A percentile compares a stretch with the other conserved stretches of the same genome.
Evolutionary conservation across 2,329 filamentous ascomycete species (phyloP).

Genomic region (Orbilia javanica): DNA sequence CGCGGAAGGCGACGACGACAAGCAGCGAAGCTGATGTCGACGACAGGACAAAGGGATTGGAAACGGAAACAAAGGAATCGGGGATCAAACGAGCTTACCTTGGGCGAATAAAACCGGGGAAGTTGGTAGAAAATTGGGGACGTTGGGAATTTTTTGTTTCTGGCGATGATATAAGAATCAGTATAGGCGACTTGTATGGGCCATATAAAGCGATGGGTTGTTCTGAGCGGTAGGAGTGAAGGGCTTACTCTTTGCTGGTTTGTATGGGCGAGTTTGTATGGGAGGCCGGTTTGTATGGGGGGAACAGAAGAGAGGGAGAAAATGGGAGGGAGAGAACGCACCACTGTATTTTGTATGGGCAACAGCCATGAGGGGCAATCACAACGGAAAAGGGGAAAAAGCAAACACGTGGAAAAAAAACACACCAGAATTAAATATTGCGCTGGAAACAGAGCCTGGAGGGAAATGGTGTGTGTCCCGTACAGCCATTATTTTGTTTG

Average conservation of each 20-base stretch:
- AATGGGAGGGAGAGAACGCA: conserved; percentile 53
- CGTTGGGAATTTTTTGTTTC: conserved; percentile 16
- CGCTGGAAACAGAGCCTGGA: conserved; percentile 23
- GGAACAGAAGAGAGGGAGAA: conserved; percentile 41
- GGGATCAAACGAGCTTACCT: conserved; percentile 46
- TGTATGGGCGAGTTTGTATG: conserved; percentile 58
- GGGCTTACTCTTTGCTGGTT: conserved; percentile 50
- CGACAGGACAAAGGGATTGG: conserved; percentile 42
- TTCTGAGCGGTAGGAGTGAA: background rate
- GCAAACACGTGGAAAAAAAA: conserved; percentile 22
- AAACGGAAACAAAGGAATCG: conserved; percentile 50
- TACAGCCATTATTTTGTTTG: conserved; percentile 13
- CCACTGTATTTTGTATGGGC: conserved; percentile 50
- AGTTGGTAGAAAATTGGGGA: conserved; percentile 12
- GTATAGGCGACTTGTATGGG: conserved; percentile 30
- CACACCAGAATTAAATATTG: conserved; percentile 45
- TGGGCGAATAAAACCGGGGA: conserved; percentile 43
- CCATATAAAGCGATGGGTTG: conserved; percentile 26
- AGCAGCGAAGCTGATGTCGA: conserved; percentile 44
- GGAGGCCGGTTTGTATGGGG: conserved; percentile 50
- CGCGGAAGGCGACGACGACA: conserved; percentile 21
- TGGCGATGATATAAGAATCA: conserved; percentile 14
- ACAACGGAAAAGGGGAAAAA: conserved; percentile 32
- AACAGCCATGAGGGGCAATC: conserved; percentile 47
- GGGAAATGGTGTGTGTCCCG: conserved; percentile 3